These are phyloP conservation scores for Nakaseomyces sp. DNA, from an alignment of 1,139 yeast species.

Conservation along the genomic window DNA sequence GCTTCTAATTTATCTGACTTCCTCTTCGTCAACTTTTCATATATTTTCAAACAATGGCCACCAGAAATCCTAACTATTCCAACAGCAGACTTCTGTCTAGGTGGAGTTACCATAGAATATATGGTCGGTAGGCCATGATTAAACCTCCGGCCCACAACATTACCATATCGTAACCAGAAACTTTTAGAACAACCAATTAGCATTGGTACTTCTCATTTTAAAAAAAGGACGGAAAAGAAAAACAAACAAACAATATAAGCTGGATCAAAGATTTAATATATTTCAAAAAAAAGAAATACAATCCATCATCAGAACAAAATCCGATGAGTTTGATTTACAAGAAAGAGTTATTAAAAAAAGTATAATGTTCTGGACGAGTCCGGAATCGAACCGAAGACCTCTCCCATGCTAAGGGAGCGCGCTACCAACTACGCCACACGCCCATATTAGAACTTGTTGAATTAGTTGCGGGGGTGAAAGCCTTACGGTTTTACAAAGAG, in stretches of 20 bases:
- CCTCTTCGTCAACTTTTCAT: slow-evolving; percentile 38
- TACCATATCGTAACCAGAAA: no score
- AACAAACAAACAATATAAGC: background rate
- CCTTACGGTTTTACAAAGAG: background rate
- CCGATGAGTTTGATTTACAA: no score
- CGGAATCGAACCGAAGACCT: slow-evolving; percentile 23
- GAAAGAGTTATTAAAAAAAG: no score
- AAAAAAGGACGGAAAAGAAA: background rate
- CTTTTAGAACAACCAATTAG: no score
- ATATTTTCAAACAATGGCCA: slow-evolving; percentile 40
- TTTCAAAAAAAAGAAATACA: no score
- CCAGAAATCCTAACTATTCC: slow-evolving; percentile 85
- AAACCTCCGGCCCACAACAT: slow-evolving; percentile 6
- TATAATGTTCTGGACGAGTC: slow-evolving; percentile 23
- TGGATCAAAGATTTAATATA: no score
- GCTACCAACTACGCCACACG: slow-evolving; percentile 24
- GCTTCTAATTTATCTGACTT: slow-evolving; percentile 36
- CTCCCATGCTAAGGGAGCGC: slow-evolving; percentile 24
- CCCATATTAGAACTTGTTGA: slow-evolving; percentile 9
- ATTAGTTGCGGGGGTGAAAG: no score
- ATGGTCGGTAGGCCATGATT: slow-evolving; percentile 45
- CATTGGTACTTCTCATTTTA: no score
- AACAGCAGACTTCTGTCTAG: slow-evolving; percentile 67
- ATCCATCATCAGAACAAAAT: no score
- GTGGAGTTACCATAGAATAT: slow-evolving; percentile 81